Evolutionary conservation across 768 basidiomycete species (phyloP).

Genomic region (Kwoniella botswanensis): DNA sequence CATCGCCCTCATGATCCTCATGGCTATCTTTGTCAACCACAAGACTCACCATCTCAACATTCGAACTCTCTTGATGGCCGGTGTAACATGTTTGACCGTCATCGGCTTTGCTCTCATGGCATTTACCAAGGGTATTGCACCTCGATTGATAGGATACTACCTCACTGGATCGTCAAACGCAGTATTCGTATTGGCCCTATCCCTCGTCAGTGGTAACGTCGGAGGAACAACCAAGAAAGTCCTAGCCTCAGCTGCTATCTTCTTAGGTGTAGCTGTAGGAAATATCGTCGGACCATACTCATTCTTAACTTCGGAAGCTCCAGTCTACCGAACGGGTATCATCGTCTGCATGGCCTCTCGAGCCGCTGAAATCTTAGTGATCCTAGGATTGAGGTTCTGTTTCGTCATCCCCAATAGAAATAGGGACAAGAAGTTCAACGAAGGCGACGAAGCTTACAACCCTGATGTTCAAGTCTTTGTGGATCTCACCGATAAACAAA

Average conservation of each 20-base stretch:
- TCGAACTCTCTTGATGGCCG: constrained; percentile 46
- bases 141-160: constrained; percentile 46
- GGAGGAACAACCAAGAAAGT: constrained; percentile 56
- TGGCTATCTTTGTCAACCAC: constrained; percentile 42
- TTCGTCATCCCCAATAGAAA: constrained; percentile 44
- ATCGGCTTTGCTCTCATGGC: constrained; percentile 46
- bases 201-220: constrained; percentile 46
- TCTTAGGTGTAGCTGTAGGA: constrained; percentile 50
- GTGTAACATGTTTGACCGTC: constrained; percentile 37
- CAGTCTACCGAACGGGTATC: constrained; percentile 45
- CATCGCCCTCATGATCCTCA: constrained; percentile 41
- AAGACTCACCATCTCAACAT: constrained; percentile 41
- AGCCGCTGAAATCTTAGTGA: constrained; percentile 43
- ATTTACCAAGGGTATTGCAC: constrained; percentile 39
- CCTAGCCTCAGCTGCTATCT: constrained; percentile 41
- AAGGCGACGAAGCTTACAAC: constrained; percentile 41
- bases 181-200: constrained; percentile 47
- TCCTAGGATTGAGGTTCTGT: constrained; percentile 40
- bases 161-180: constrained; percentile 51
- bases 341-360: constrained; percentile 48
- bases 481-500: constrained; percentile 50
- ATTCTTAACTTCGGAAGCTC: constrained; percentile 33
- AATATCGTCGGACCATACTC: constrained; percentile 47
- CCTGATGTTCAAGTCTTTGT: constrained; percentile 35
- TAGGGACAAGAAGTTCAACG: constrained; percentile 38